These are phyloP conservation scores for Raffaelea deltoideospora DNA, from an alignment of 2,329 filamentous ascomycete species.

Conservation along the genomic window DNA sequence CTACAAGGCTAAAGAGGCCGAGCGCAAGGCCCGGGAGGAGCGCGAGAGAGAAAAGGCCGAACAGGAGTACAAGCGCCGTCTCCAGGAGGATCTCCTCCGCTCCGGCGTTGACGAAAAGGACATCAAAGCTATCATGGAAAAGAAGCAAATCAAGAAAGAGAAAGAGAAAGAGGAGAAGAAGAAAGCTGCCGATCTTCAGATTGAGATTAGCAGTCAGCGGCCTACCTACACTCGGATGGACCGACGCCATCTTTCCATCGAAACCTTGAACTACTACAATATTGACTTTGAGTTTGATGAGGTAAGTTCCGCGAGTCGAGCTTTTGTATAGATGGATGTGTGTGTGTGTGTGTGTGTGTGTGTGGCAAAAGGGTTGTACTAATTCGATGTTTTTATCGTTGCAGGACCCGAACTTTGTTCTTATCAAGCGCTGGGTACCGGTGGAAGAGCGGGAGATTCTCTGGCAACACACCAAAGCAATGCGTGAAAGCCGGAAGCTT, in stretches of 20 bases:
- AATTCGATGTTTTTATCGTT: slow-evolving; percentile 16
- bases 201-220: slow-evolving; percentile 4
- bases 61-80: slow-evolving; percentile 35
- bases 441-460: slow-evolving; percentile 57
- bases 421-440: slow-evolving; percentile 57
- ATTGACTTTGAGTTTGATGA: slow-evolving; percentile 43
- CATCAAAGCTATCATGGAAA: slow-evolving; percentile 43
- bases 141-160: slow-evolving; percentile 28
- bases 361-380: background rate
- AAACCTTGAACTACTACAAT: slow-evolving; percentile 39
- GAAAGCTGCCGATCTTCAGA: slow-evolving; percentile 5
- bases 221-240: slow-evolving; percentile 50
- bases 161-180: slow-evolving; percentile 21
- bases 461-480: slow-evolving; percentile 52
- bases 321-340: no score
- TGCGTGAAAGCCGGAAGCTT: slow-evolving; percentile 42
- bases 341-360: no score
- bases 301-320: no score
- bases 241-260: slow-evolving; percentile 43
- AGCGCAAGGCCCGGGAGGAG: slow-evolving; percentile 29
- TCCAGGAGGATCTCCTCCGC: slow-evolving; percentile 42
- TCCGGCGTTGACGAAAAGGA: slow-evolving; percentile 44
- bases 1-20: slow-evolving; percentile 33
- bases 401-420: slow-evolving; percentile 52
- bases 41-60: slow-evolving; percentile 33